Base-by-base conservation (phyloP, 192 early-diverging fungal genomes). In the Mortierella antarctica region DNA sequence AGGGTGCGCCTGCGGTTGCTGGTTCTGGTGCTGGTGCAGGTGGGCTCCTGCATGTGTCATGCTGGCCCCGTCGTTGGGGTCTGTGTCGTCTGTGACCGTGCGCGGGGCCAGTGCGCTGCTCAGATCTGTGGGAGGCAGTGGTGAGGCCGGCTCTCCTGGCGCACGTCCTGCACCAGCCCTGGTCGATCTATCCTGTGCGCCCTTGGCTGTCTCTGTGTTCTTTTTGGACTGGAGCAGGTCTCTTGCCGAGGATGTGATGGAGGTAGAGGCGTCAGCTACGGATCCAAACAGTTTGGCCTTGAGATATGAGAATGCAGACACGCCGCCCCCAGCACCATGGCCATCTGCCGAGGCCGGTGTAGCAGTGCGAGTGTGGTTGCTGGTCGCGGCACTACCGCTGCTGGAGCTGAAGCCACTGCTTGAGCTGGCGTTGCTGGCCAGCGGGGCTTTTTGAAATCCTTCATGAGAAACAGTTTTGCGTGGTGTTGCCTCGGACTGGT, bases 221-320 rank as follows among this genome's bases (percentile, higher is more conserved):
- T 73, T 73, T 21, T 59, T 73, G 10, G 48, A 57, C 17, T 70
- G 67, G 23, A 65, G 60, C 40, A 65, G 48, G 20, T 73, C 71
- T 73, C 62, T 64, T 14, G 71, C 54, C 4, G 71, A 73, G 5
- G 71, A 57, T 15, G 71, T 59, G n/a, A 72, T 13, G 15, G 71
- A 57, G n/a, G 62, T 65, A 4, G 71, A 73, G 4, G 71, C 55
- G 42, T 73, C 71, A 5, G 71, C 71, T 5, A 59, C 53, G 6
- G 74, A 64, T n/a, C 74, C 74, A 77, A 77, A 77, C 31, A 77
- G 61, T 13, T 52, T 46, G 18, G 67, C 67, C 18, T 64, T 69
- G 31, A 77, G 48, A 49, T 77, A 77, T 41, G 74, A 77, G 41
- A 77, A 77, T 14, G 74, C 62, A 12, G 74, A 77, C 0, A 77